phyloP scores from a whole-genome alignment of 768 basidiomycete genomes.

The Hydnomerulius pinastri region DNA sequence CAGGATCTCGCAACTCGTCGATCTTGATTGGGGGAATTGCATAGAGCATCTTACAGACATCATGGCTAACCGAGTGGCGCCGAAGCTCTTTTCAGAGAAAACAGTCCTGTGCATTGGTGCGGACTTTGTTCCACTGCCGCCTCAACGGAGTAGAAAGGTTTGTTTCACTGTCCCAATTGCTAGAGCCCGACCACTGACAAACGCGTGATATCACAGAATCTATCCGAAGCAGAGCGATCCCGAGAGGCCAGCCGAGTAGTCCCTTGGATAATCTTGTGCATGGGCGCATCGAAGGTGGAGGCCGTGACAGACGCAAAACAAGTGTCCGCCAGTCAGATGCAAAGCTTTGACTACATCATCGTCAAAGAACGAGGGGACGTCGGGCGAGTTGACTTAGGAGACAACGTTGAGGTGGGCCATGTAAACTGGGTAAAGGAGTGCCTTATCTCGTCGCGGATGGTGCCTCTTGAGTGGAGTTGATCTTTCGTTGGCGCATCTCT shows the following conservation, averaged over 20 bases:
- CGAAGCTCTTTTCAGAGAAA: conserved; percentile 56
- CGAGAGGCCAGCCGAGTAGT: conserved; percentile 47
- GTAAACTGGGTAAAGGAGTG: conserved; percentile 81
- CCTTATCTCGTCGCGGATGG: conserved; percentile 60
- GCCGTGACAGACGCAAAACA: conserved; percentile 50
- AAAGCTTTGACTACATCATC: conserved; percentile 63
- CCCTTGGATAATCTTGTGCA: conserved; percentile 69
- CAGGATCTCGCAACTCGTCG: conserved; percentile 49
- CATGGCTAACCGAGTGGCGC: conserved; percentile 55
- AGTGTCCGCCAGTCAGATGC: conserved; percentile 25
- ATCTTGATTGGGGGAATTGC: conserved; percentile 50
- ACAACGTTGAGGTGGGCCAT: conserved; percentile 43
- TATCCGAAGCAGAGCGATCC: conserved; percentile 29
- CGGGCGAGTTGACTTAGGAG: conserved; percentile 28
- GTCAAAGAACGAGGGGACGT: conserved; percentile 44
- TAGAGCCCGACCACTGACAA: neutral
- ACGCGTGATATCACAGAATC: conserved; percentile 19
- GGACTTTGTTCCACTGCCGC: conserved; percentile 51
- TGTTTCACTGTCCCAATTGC: neutral
- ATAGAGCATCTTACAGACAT: conserved; percentile 58
- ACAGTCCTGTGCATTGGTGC: conserved; percentile 61
- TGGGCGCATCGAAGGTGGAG: conserved; percentile 77
- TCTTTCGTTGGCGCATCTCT: neutral
- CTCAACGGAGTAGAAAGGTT: conserved; percentile 27
- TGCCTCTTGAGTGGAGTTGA: conserved; percentile 31